Evolutionary conservation across 2,329 filamentous ascomycete genomes (phyloP).

Genomic region (Fusarium proliferatum): DNA sequence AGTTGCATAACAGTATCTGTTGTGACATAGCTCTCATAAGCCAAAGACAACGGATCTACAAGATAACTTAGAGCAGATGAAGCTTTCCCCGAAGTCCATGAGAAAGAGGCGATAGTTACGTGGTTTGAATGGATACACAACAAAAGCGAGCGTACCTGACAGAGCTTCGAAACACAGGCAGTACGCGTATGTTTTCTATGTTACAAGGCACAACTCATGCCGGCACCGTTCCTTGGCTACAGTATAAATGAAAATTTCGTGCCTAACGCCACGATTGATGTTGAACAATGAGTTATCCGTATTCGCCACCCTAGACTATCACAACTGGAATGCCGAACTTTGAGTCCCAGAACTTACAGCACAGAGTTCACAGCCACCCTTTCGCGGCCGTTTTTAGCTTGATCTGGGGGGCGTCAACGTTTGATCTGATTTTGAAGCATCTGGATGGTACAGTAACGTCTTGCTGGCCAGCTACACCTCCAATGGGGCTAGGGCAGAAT

Average conservation of each 20-base stretch:
- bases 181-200: not conserved
- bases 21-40: not conserved
- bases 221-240: not conserved
- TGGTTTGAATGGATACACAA: not conserved
- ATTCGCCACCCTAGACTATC: slow-evolving; percentile 8
- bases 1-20: not conserved
- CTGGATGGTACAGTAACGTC: not conserved
- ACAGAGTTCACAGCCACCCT: not conserved
- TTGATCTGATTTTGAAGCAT: slow-evolving; percentile 1
- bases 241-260: not conserved
- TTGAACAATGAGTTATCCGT: slow-evolving; percentile 6
- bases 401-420: not conserved
- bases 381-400: slow-evolving; percentile 2
- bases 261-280: slow-evolving; percentile 1
- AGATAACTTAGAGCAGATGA: not conserved
- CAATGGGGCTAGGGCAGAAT: not conserved
- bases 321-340: not conserved
- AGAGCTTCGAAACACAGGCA: not conserved
- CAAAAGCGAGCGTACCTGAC: not conserved
- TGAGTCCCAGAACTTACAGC: not conserved
- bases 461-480: not conserved
- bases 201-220: not conserved
- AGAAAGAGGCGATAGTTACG: not conserved
- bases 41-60: not conserved
- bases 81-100: not conserved